A percentile compares a stretch with the other conserved stretches of the same genome.
phyloP scores from a whole-genome alignment of 1,284 basidiomycete genomes.

The Puccinia novopanici region DNA sequence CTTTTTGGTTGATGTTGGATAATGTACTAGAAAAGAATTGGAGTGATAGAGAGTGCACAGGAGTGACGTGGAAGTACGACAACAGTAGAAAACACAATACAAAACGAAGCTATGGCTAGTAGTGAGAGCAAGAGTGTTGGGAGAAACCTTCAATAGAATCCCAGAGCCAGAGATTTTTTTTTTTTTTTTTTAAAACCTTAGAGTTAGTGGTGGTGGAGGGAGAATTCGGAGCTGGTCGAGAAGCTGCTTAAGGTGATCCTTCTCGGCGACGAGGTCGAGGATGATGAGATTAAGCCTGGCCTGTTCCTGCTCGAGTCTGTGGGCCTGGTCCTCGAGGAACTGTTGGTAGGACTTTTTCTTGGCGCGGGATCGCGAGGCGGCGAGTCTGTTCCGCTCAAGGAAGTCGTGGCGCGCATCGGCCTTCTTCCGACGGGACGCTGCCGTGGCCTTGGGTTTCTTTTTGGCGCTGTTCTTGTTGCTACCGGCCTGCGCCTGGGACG shows the following conservation, averaged over 20 bases:
- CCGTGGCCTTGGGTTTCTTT: not conserved
- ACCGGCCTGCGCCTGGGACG: not conserved
- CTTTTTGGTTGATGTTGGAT: too few species aligned
- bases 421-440: not conserved
- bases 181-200: not conserved
- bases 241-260: conserved; percentile 6
- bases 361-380: conserved; percentile 25
- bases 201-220: not conserved
- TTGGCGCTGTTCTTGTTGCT: not conserved
- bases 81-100: too few species aligned
- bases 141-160: too few species aligned
- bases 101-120: too few species aligned
- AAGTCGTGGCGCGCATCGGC: conserved; percentile 16
- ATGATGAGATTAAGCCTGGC: conserved; percentile 1
- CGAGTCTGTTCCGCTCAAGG: conserved; percentile 35
- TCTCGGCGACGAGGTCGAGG: not conserved
- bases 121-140: too few species aligned
- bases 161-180: not conserved
- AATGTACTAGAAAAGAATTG: too few species aligned
- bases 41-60: too few species aligned
- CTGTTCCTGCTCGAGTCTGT: conserved; percentile 15
- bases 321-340: conserved; percentile 8
- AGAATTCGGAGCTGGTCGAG: not conserved
- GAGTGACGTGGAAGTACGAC: too few species aligned
- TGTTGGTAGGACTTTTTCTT: conserved; percentile 28